A percentile compares a stretch with the other conserved stretches of the same genome.
These are phyloP conservation scores for Rhizopogon vesiculosus DNA, from an alignment of 768 basidiomycete species.

Conservation along the genomic window DNA sequence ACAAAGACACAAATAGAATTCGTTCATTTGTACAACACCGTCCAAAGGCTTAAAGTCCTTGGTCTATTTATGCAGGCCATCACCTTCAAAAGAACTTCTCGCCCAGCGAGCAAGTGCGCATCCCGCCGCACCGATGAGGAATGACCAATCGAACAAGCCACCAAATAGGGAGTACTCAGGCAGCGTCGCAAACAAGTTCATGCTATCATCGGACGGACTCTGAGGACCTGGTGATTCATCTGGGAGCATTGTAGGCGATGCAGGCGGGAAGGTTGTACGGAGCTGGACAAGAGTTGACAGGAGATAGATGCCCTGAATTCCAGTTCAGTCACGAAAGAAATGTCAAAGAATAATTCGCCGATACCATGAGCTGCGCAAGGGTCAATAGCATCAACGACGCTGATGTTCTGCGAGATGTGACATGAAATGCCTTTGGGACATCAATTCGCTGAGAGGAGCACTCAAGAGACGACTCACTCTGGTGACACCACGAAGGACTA, in stretches of 20 bases:
- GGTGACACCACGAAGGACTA: slow-evolving; percentile 65
- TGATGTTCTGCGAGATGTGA: slow-evolving; percentile 64
- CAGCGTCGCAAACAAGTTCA: slow-evolving; percentile 66
- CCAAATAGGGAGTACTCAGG: slow-evolving; percentile 74
- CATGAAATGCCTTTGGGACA: slow-evolving; percentile 45
- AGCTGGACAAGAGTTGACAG: slow-evolving; percentile 81
- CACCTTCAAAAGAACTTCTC: slow-evolving; percentile 26
- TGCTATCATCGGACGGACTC: slow-evolving; percentile 7
- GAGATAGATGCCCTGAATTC: slow-evolving; percentile 68
- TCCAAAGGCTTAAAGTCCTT: not conserved
- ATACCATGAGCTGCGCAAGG: slow-evolving; percentile 81
- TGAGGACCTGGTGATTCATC: slow-evolving; percentile 4
- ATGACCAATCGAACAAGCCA: slow-evolving; percentile 68
- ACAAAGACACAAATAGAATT: too few relatives aligned
- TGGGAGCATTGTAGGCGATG: slow-evolving; percentile 17
- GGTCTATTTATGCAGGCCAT: slow-evolving; percentile 12
- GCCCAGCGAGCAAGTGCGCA: slow-evolving; percentile 54
- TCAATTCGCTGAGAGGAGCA: not conserved
- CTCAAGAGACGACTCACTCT: slow-evolving; percentile 33
- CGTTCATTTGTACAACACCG: not conserved
- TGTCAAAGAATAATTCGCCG: not conserved
- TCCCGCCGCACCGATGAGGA: slow-evolving; percentile 52
- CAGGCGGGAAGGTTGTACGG: slow-evolving; percentile 72
- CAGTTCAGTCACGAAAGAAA: not conserved
- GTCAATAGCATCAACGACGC: slow-evolving; percentile 74